Base-by-base conservation (phyloP, 2,329 filamentous ascomycete species). In the Cladosporium sp. region DNA sequence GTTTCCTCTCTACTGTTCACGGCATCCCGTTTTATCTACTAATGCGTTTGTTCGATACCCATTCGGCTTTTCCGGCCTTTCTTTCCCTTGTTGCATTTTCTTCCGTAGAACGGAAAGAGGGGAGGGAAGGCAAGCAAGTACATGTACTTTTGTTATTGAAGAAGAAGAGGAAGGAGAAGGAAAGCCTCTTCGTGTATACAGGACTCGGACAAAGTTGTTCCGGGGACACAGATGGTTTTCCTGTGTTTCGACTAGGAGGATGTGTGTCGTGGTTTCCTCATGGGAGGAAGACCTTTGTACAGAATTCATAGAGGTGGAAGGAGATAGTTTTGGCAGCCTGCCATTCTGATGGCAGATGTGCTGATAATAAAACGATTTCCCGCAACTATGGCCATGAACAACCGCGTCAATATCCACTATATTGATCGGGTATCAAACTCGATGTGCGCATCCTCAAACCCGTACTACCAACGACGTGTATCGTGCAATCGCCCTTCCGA, bases 11-110 rank as follows among this genome's bases (percentile, higher is more conserved):
- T 40, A 36, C 30, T n/a, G 19, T 60, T 55, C 58, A 20, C 59
- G 50, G 49, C 43, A 55, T 55, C 34, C 60, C 45, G 9, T 34
- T 52, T 36, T 25, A 25, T 6, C 45, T 51, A 42, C 49, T 55
- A 55, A 52, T 50, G 51, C 51, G 59, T 60, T 50, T 36, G 30
- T 34, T 61, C 51, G 59, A 62, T 62, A 62, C 61, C 61, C 61
- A 54, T 54, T 59, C 51, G 51, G 45, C 43, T 54, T 51, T 49
- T 39, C 30, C 51, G 47, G 17, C 36, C 14, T 51, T 20, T 39
- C 22, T 9, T 9, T 12, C 11, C 15, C 6, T 20, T 34, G 37
- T 19, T 25, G 7, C 36, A 19, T 15, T 9, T 14, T 37, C 19
- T 28, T 25, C 17, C 30, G 25, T n/a, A 36, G n/a, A 19, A 12